phyloP scores from a whole-genome alignment of 495 filamentous ascomycete species.

The Parathielavia hyrcaniae region DNA sequence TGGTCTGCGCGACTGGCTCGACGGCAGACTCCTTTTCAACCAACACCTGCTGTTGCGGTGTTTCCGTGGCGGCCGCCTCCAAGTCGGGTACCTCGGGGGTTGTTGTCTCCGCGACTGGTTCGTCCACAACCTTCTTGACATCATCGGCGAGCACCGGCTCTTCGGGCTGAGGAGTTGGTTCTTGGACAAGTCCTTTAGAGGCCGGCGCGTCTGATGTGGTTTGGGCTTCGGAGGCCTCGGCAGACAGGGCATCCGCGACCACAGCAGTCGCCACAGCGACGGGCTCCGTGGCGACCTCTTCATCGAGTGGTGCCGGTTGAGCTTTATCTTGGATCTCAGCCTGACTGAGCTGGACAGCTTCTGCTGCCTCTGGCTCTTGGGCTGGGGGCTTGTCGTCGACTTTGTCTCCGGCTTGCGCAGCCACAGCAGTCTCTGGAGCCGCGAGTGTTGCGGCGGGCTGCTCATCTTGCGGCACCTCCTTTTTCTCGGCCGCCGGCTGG shows the following conservation, averaged over 20 bases:
- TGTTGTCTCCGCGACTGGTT: background rate
- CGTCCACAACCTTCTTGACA: conserved; percentile 7
- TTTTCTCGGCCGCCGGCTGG: background rate
- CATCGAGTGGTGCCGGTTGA: background rate
- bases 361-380: background rate
- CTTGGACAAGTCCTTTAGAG: no score
- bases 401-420: background rate
- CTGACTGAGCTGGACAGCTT: background rate
- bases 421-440: background rate
- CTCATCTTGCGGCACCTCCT: background rate
- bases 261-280: background rate
- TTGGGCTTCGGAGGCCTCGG: no score
- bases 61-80: background rate
- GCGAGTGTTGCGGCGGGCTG: background rate
- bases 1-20: background rate
- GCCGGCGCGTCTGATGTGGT: no score
- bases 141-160: conserved; percentile 5
- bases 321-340: background rate
- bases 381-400: background rate
- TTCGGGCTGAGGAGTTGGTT: background rate
- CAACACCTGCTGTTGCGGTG: background rate
- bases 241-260: no score
- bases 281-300: background rate
- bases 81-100: background rate
- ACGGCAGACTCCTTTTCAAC: background rate